phyloP scores from a whole-genome alignment of 2,329 filamentous ascomycete genomes.

The Sporothrix phasma region DNA sequence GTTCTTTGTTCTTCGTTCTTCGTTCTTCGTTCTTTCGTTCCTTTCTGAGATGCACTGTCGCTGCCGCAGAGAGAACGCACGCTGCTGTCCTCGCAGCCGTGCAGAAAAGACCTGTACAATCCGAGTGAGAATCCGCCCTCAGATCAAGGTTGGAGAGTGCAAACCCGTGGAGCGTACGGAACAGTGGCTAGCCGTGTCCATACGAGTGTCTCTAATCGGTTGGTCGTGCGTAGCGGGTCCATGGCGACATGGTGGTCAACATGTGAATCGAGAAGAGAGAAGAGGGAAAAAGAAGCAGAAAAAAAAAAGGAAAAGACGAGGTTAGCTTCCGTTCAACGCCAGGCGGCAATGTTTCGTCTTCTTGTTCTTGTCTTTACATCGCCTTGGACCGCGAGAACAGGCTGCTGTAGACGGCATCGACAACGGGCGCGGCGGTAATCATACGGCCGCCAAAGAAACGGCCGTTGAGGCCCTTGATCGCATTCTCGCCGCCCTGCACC shows the following conservation, averaged over 20 bases:
- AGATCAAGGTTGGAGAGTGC: not conserved
- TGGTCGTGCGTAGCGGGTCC: not conserved
- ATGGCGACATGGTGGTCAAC: too few species aligned
- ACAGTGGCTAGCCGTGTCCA: not conserved
- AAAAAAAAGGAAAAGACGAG: not conserved
- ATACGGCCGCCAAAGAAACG: conserved; percentile 88
- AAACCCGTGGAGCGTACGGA: not conserved
- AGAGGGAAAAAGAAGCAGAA: not conserved
- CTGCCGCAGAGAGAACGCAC: not conserved
- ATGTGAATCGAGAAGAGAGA: too few species aligned
- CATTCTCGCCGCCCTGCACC: conserved; percentile 90
- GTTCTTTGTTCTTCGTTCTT: too few species aligned
- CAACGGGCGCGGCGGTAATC: conserved; percentile 90
- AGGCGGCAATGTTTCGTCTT: not conserved
- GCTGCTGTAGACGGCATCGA: conserved; percentile 97
- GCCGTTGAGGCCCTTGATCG: conserved; percentile 94
- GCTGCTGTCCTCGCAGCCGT: not conserved
- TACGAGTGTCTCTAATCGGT: not conserved
- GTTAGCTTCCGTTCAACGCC: conserved; percentile 45
- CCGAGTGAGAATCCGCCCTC: conserved; percentile 10
- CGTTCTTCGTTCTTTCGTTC: too few species aligned
- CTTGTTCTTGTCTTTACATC: too few species aligned
- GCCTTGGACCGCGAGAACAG: conserved; percentile 81
- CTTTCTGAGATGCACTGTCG: too few species aligned
- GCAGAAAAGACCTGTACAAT: conserved; percentile 9